Evolutionary conservation across 192 early-diverging fungal species (phyloP), one percentile per base, ranked within the genome.

Genomic region (Rhizoclosmatium sp.): DNA sequence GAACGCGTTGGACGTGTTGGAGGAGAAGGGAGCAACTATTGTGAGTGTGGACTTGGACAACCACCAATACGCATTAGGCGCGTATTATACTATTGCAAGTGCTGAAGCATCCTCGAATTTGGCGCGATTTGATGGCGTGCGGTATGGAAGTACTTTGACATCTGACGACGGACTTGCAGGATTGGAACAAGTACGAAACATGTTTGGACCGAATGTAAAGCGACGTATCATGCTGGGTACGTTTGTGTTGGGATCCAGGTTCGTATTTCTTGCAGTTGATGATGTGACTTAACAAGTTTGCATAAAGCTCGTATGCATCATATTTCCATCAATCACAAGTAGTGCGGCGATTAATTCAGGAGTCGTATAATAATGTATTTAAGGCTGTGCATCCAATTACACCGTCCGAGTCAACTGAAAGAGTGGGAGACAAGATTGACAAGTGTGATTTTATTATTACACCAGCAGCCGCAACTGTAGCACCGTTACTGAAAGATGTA

Each of bases 51-150:
- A 92, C 0, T 81, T 96, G 45, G 93, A 93, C 2, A 86, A 90
- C 76, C 95, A 91, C 0, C 80, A 85, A 23, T 76, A 88, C 59
- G 90, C 95, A 3, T 88, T 98, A 31, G 89, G 94, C 5, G 90
- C 93, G 3, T 98, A 98, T 82, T 95, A 97, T 76, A 92, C 94
- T 0, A 79, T 98, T 58, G 96, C 93, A 3, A 87, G 92, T 39
- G 96, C 97, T 3, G 97, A 98, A 82, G 95, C 97, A 1, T 92
- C 91, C 3, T 96, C 95, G 21, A 98, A 98, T 78, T 80, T 98
- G 59, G 91, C 95, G 59, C 86, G 94, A 61, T 98, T 88, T 72
- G 95, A 97, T 80, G 97, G 97, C 4, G 74, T 95, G 5, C 89
- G 94, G 68, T 98, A 94, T 81, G 97, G 97, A 83, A 68, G 16